Evolutionary conservation across 352 stramenopile genomes (phyloP), one percentile per base, ranked within the genome.

Genomic region (Phytophthora hibernalis): DNA sequence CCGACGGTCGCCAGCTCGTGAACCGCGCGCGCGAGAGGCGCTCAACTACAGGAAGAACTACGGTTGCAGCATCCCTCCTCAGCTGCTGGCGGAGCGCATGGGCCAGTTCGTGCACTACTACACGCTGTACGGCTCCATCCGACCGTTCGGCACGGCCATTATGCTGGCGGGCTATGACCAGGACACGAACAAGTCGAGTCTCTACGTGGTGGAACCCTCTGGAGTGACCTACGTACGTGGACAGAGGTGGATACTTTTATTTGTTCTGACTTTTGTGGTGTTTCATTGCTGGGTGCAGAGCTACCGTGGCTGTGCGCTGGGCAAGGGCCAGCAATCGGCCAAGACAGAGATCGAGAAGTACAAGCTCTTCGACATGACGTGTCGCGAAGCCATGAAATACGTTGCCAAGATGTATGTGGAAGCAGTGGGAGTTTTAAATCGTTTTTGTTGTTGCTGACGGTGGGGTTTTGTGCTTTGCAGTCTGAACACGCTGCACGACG

Each of bases 271-370:
- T 22, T 44, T 54, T 49, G n/a, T 33, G 16, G 9, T 35, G 8
- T 18, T 54, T 43, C 60, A 33, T 11, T 65, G 48, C 22, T 48
- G 28, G 65, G 22, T 78, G 31, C 92, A 98, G 80, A 95, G 95
- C 71, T 99, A 98, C 81, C 98, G 97, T 68, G 98, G 97, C 20
- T 97, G 91, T 51, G 97, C 98, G 1, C 92, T 98, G 37, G 98
- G 98, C 59, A 99, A 99, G 84, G 98, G 97, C 43, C 90, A 98
- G 67, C 97, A 99, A 76, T 93, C 94, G 16, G 97, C 97, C 54
- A 99, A 99, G 85, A 99, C 97, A 63, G 98, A 99, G 82, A 98
- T 99, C 63, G 97, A 99, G 74, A 99, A 99, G 82, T 85, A 98
- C 74, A 96, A 98, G 68, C 82, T 99, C 44, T 95, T 96, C 64